These are phyloP conservation scores for Jatropha podagrica DNA, from an alignment of 441 rosid species.

Conservation along the genomic window DNA sequence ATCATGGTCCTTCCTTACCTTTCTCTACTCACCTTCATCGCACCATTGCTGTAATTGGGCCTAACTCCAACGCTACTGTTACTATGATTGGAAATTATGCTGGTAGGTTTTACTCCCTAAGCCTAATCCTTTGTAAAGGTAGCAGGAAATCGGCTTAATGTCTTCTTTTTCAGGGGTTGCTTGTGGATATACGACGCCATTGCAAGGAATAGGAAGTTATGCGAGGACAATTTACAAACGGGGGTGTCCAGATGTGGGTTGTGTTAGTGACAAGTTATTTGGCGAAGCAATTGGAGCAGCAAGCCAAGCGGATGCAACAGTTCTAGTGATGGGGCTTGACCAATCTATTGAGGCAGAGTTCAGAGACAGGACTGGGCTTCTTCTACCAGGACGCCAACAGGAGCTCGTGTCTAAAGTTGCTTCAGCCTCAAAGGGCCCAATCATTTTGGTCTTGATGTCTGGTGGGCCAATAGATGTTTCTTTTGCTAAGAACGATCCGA, in stretches of 20 bases:
- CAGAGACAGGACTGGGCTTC: conserved; percentile 62
- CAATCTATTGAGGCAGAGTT: conserved; percentile 84
- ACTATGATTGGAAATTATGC: conserved; percentile 97
- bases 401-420: conserved; percentile 62
- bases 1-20: conserved; percentile 53
- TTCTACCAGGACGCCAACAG: conserved; percentile 81
- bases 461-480: conserved; percentile 87
- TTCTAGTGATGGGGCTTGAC: conserved; percentile 87
- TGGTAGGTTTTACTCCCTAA: conserved; percentile 29
- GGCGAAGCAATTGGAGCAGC: conserved; percentile 59
- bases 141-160: neutral
- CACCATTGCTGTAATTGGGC: conserved; percentile 73
- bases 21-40: conserved; percentile 53
- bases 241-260: conserved; percentile 69
- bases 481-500: conserved; percentile 56
- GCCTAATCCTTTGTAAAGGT: no score
- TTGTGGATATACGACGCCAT: conserved; percentile 72
- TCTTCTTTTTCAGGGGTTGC: conserved; percentile 51
- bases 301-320: conserved; percentile 66
- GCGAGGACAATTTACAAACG: conserved; percentile 49
- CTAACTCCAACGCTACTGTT: conserved; percentile 64
- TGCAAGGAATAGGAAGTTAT: conserved; percentile 66
- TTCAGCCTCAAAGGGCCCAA: conserved; percentile 61
- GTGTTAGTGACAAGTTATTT: conserved; percentile 50
- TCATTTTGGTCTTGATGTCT: conserved; percentile 66